Conservation (phyloP, 1,284 basidiomycete species). For the Ceratobasidium sp. region DNA sequence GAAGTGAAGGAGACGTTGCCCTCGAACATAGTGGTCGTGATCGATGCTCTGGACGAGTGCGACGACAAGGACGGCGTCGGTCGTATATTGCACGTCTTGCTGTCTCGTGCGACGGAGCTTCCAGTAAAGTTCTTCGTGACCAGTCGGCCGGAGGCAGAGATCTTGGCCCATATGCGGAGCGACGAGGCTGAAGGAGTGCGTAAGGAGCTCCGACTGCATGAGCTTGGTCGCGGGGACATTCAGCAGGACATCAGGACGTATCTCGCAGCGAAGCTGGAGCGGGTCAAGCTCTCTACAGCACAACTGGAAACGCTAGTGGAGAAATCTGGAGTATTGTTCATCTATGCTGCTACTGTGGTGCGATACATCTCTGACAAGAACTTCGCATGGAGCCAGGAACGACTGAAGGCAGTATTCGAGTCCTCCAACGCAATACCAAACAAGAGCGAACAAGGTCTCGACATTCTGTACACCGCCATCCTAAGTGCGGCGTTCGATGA, state of each 20-base stretch:
- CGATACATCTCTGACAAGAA: neutral
- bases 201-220: neutral
- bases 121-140: neutral
- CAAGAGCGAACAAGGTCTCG: neutral
- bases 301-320: neutral
- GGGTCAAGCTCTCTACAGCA: too few relatives aligned
- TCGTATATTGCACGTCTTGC: neutral
- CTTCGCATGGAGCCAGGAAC: neutral
- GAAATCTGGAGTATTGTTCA: constrained; percentile 6
- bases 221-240: neutral
- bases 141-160: neutral
- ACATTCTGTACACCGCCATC: neutral
- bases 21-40: neutral
- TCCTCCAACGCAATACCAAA: neutral
- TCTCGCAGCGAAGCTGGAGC: neutral
- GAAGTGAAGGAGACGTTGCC: neutral
- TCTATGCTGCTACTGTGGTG: constrained; percentile 13
- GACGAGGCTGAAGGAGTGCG: neutral
- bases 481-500: neutral
- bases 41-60: constrained; percentile 30
- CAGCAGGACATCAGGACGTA: neutral
- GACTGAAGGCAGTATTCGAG: neutral
- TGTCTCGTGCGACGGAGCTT: neutral
- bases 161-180: neutral
- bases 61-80: neutral